Percentiles rank a stretch among this genome's conserved stretches.
Evolutionary conservation across 495 filamentous ascomycete species (phyloP).

Genomic region (Podospora tetraspora): DNA sequence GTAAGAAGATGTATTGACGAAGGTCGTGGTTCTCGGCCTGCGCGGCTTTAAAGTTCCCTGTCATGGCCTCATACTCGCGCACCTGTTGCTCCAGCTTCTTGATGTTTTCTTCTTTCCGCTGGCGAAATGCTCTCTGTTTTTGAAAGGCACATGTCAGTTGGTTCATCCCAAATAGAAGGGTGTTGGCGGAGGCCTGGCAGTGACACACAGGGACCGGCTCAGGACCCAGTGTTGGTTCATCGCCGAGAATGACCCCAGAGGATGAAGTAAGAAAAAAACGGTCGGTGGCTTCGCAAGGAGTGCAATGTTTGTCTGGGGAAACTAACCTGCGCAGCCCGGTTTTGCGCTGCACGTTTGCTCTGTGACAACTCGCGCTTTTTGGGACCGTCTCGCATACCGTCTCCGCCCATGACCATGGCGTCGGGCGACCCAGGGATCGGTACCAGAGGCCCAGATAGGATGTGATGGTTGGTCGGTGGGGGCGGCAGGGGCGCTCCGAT

Average conservation of each 20-base stretch:
- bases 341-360: slow-evolving; percentile 94
- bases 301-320: slow-evolving; percentile 3
- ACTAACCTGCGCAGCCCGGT: slow-evolving; percentile 88
- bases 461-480: slow-evolving; percentile 19
- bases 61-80: slow-evolving; percentile 63
- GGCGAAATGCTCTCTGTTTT: slow-evolving; percentile 83
- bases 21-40: slow-evolving; percentile 85
- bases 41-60: slow-evolving; percentile 65
- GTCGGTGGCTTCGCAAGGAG: neutral
- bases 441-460: slow-evolving; percentile 22
- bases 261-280: neutral
- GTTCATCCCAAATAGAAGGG: slow-evolving; percentile 25
- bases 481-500: slow-evolving; percentile 27
- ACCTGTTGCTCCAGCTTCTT: slow-evolving; percentile 93
- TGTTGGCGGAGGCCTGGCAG: neutral
- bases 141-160: slow-evolving; percentile 11
- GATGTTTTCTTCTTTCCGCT: slow-evolving; percentile 97
- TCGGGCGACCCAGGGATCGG: slow-evolving; percentile 11
- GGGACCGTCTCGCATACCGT: slow-evolving; percentile 36
- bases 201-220: neutral
- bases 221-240: neutral
- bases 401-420: slow-evolving; percentile 15
- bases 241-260: neutral
- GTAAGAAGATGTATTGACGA: slow-evolving; percentile 82
- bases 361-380: slow-evolving; percentile 86